Percentiles rank a stretch among this genome's conserved stretches.
phyloP scores from a whole-genome alignment of 2,329 filamentous ascomycete genomes.

The Periconia macrospinosa region DNA sequence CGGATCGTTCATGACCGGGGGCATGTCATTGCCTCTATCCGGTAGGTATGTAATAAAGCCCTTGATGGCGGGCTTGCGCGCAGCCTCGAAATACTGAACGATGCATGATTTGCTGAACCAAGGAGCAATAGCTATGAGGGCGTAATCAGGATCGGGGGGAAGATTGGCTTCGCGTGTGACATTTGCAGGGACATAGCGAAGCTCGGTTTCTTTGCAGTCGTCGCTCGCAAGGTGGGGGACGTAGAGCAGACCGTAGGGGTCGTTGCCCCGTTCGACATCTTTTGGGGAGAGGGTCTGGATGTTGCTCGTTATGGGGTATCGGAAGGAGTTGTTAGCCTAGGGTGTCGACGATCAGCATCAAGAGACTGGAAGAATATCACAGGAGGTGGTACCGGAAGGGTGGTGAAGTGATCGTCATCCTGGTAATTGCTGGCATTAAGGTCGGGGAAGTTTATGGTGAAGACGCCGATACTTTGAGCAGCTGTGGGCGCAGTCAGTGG shows the following conservation, averaged over 20 bases:
- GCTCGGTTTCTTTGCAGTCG: conserved; percentile 65
- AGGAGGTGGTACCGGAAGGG: conserved; percentile 21
- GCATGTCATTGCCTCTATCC: conserved; percentile 54
- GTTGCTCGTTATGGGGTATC: conserved; percentile 51
- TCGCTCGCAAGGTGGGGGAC: conserved; percentile 70
- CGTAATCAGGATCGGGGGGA: conserved; percentile 63
- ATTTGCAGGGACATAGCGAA: conserved; percentile 70
- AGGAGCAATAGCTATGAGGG: conserved; percentile 79
- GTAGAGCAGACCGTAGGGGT: conserved; percentile 80
- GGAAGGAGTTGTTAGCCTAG: conserved; percentile 35
- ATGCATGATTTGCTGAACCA: conserved; percentile 80
- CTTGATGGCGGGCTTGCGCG: conserved; percentile 61
- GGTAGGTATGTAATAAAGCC: conserved; percentile 61
- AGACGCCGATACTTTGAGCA: conserved; percentile 38
- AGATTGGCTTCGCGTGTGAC: conserved; percentile 74
- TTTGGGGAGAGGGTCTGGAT: conserved; percentile 77
- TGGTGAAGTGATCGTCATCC: conserved; percentile 34
- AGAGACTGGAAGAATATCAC: not conserved
- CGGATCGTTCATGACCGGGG: conserved; percentile 65
- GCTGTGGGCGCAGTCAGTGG: conserved; percentile 25
- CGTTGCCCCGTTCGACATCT: conserved; percentile 61
- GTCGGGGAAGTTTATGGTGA: conserved; percentile 42
- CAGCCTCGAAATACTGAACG: conserved; percentile 66
- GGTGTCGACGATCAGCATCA: not conserved
- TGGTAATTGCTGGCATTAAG: conserved; percentile 26